phyloP scores from a whole-genome alignment of 2,329 filamentous ascomycete genomes.

The Fusarium nisikadoi region DNA sequence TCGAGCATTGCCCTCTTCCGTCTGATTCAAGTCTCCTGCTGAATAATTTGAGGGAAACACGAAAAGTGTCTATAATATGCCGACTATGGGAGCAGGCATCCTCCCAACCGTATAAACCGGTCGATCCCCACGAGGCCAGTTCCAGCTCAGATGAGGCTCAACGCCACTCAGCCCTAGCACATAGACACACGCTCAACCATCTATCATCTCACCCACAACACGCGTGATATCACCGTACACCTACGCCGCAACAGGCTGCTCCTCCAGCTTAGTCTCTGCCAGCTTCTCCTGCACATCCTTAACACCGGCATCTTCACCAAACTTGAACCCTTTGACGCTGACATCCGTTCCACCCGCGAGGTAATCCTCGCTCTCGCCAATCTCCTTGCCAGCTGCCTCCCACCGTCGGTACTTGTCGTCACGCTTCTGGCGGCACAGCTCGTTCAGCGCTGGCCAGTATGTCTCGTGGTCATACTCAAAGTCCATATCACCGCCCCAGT shows the following conservation, averaged over 20 bases:
- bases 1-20: too few species aligned
- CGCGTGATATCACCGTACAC: neutral
- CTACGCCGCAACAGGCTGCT: slow-evolving; percentile 38
- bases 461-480: slow-evolving; percentile 90
- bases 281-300: slow-evolving; percentile 45
- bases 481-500: slow-evolving; percentile 79
- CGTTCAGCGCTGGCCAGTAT: slow-evolving; percentile 90
- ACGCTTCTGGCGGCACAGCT: slow-evolving; percentile 73
- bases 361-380: slow-evolving; percentile 90
- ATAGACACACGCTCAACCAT: neutral
- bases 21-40: neutral
- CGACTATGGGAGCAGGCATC: neutral
- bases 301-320: slow-evolving; percentile 34
- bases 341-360: slow-evolving; percentile 70
- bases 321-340: slow-evolving; percentile 50
- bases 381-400: slow-evolving; percentile 79
- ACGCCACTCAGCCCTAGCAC: neutral
- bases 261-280: slow-evolving; percentile 43
- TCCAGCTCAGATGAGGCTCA: neutral
- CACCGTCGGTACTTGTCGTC: slow-evolving; percentile 75
- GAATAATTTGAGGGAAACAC: neutral
- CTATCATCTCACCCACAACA: neutral
- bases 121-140: neutral
- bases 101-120: neutral
- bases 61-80: neutral